phyloP scores from a whole-genome alignment of 805 yeast species.

The Cyberlindnera americana region DNA sequence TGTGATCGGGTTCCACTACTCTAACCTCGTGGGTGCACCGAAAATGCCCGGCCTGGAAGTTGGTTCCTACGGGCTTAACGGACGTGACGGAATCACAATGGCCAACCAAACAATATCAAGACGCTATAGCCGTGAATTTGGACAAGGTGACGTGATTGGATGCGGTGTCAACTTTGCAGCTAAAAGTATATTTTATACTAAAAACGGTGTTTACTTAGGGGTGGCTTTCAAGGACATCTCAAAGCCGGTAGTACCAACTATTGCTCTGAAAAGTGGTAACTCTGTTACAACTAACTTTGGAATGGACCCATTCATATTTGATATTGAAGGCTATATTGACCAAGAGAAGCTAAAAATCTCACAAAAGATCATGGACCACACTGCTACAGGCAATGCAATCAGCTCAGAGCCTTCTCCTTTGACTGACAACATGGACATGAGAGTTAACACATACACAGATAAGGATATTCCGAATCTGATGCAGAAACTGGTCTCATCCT shows the following conservation, averaged over 20 bases:
- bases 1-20: constrained; percentile 43
- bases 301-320: constrained; percentile 55
- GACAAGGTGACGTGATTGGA: constrained; percentile 66
- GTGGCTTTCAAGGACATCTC: constrained; percentile 47
- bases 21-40: constrained; percentile 24
- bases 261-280: constrained; percentile 37
- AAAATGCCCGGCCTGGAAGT: constrained; percentile 47
- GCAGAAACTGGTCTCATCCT: constrained; percentile 39
- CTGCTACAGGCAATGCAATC: constrained; percentile 1
- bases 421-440: constrained; percentile 5
- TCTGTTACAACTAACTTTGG: constrained; percentile 38
- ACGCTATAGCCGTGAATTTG: constrained; percentile 43
- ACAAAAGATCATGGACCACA: constrained; percentile 18
- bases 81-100: constrained; percentile 45
- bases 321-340: constrained; percentile 51
- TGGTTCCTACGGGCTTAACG: constrained; percentile 50
- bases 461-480: constrained; percentile 27
- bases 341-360: constrained; percentile 39
- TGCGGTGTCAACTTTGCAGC: constrained; percentile 75
- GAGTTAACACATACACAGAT: constrained; percentile 13
- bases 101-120: constrained; percentile 37
- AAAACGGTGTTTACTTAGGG: constrained; percentile 69
- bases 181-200: constrained; percentile 67
- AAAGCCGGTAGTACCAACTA: constrained; percentile 42
- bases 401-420: neutral